A percentile compares a stretch with the other conserved stretches of the same genome.
Conservation (phyloP, 331 rosid genomes). For the Malus hybrid region DNA sequence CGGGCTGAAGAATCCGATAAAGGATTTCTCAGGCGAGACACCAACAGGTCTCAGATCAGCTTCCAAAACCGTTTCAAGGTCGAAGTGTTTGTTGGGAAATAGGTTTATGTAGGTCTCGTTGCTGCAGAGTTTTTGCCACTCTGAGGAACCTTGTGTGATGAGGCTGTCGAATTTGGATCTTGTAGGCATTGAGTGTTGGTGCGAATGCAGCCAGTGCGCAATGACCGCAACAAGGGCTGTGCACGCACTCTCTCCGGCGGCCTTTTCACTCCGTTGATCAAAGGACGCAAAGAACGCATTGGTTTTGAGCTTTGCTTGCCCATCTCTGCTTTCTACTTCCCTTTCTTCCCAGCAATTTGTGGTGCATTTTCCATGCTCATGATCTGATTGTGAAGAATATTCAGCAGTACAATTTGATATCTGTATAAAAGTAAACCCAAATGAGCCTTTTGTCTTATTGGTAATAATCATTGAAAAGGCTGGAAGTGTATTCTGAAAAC, state of each 20-base stretch:
- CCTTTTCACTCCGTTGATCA: constrained; percentile 67
- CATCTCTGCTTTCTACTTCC: constrained; percentile 56
- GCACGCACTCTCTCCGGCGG: constrained; percentile 73
- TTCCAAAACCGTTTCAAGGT: constrained; percentile 61
- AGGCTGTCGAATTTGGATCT: constrained; percentile 47
- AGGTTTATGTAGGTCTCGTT: constrained; percentile 23
- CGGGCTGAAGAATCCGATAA: constrained; percentile 68
- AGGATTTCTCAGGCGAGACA: constrained; percentile 41
- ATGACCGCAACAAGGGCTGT: constrained; percentile 50
- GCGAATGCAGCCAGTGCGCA: constrained; percentile 77
- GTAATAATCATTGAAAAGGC: background rate
- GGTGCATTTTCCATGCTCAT: background rate
- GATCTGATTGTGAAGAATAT: constrained; percentile 4
- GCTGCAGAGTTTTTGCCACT: constrained; percentile 63
- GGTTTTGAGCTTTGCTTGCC: constrained; percentile 50
- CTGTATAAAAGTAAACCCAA: constrained; percentile 16
- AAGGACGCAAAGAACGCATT: constrained; percentile 58
- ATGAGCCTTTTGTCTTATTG: background rate
- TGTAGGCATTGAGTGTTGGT: constrained; percentile 36
- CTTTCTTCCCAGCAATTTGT: constrained; percentile 32
- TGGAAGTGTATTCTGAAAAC: too few species aligned
- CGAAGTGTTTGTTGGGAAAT: constrained; percentile 72
- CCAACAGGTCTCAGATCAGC: constrained; percentile 51
- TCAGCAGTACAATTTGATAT: constrained; percentile 9
- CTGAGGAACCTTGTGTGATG: constrained; percentile 55